Percentiles rank a stretch among this genome's conserved stretches.
Evolutionary conservation across 345 rosid species (phyloP).

Genomic region (Eucalyptus microcorys): DNA sequence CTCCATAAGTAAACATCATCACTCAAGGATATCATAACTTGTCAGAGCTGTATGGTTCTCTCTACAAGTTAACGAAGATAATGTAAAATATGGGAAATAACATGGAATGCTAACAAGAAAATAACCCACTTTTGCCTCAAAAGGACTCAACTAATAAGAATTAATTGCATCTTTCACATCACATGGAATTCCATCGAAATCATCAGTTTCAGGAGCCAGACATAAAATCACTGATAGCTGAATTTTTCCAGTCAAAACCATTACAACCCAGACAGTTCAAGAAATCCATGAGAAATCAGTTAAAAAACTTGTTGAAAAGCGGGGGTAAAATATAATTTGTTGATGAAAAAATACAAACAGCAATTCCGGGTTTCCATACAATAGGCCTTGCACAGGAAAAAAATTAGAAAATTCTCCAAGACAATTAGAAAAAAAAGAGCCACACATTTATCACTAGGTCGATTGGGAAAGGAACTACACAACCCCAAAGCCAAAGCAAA

Average conservation of each 20-base stretch:
- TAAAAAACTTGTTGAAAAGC: background rate
- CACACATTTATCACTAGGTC: background rate
- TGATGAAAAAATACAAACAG: background rate
- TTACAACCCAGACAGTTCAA: background rate
- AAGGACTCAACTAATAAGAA: constrained; percentile 69
- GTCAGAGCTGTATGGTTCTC: background rate
- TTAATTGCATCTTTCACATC: constrained; percentile 38
- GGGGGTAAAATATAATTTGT: background rate
- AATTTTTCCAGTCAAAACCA: constrained; percentile 34
- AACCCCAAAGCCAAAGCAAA: too few relatives aligned
- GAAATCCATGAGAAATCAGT: background rate
- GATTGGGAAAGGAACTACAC: too few relatives aligned
- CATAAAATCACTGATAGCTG: constrained; percentile 57
- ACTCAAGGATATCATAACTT: background rate
- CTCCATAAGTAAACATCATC: background rate
- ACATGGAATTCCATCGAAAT: constrained; percentile 13
- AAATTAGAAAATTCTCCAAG: background rate
- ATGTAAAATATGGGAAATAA: background rate
- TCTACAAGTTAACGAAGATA: background rate
- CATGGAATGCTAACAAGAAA: background rate
- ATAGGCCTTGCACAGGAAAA: background rate
- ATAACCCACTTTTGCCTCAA: constrained; percentile 56
- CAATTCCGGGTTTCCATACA: background rate
- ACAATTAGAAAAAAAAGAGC: background rate
- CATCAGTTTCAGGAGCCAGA: constrained; percentile 26